A percentile compares a stretch with the other conserved stretches of the same genome.
phyloP scores from a whole-genome alignment of 768 basidiomycete species.

The Hygrophorus russula region DNA sequence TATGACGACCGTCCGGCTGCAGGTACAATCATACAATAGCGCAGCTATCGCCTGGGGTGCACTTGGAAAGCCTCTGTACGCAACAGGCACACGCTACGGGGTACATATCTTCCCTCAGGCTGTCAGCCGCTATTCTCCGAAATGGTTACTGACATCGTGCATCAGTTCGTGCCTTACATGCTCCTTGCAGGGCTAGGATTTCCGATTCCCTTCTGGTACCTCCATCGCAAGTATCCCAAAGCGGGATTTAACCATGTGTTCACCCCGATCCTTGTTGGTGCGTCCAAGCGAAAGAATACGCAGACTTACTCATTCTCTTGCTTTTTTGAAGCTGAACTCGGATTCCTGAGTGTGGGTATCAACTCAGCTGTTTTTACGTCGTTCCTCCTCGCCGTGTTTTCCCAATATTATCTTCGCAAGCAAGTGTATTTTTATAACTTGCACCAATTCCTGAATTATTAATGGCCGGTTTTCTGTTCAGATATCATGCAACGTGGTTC shows the following conservation, averaged over 20 bases:
- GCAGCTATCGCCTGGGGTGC: constrained; percentile 47
- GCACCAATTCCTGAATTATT: no score
- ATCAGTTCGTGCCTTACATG: constrained; percentile 31
- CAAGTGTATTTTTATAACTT: no score
- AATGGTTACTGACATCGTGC: constrained; percentile 4
- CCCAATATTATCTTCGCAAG: no score
- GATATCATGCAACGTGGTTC: no score
- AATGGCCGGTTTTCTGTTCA: no score
- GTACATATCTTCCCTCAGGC: constrained; percentile 16
- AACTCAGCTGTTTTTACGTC: no score
- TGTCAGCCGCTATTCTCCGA: constrained; percentile 5
- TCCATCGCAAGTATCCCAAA: constrained; percentile 35
- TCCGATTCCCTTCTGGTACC: constrained; percentile 41
- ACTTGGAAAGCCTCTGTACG: constrained; percentile 35
- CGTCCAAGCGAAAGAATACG: constrained; percentile 7
- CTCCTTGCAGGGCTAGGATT: constrained; percentile 31
- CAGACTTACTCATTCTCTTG: no score
- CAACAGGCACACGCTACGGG: constrained; percentile 31
- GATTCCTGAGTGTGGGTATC: no score
- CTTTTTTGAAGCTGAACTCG: no score
- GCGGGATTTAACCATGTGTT: constrained; percentile 34
- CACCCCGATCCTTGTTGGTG: constrained; percentile 23
- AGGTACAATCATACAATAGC: constrained; percentile 37
- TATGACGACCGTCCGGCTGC: neutral
- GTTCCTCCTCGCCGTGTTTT: no score